Base-by-base conservation (phyloP, 2,329 filamentous ascomycete genomes). In the Claviceps digitariae region DNA sequence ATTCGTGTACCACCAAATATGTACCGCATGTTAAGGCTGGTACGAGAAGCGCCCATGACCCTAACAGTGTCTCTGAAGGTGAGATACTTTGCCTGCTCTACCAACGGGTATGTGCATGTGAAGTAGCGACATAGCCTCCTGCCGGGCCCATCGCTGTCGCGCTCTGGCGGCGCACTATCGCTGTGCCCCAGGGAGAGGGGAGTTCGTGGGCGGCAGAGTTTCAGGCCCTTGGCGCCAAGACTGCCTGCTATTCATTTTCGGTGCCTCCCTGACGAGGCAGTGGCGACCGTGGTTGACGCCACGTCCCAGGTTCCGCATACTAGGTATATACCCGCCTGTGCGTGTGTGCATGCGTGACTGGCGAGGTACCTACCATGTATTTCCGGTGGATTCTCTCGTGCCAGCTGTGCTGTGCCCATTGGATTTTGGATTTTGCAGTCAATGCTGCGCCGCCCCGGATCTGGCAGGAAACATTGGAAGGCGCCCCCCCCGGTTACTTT, bases 41-140 rank as follows among this genome's bases (percentile, higher is more conserved):
- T 64, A 63, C 62, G 63, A 64, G 63, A 58, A 57, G 57, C 51
- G 27, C 12, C 27, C 44, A n/a, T n/a, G 21, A 25, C 10, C 9
- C 25, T 15, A 38, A 9, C 15, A n/a, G 15, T n/a, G 36, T 3
- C 15, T 8, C 36, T 0, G 36, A 9, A n/a, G 15, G 1, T 17
- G 36, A 17, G 36, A 7, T 38, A 38, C 36, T 12, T n/a, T 2
- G 36, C 5, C 17, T n/a, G 15, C 8, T 15, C 4, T 5, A 17
- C 36, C 5, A 7, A 1, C 2, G 5, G 15, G 15, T n/a, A n/a
- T 38, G 36, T n/a, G 36, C 8, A 2, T 1, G 1, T 2, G 15
- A n/a, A 17, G 36, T 38, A n/a, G 15, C 36, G 36, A 7, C 36
- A 38, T 17, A n/a, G 36, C 15, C 36, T 5, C 36, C 36, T 6